A percentile compares a stretch with the other conserved stretches of the same genome.
Evolutionary conservation across 257 asterid genomes (phyloP).

Genomic region (Apocynum venetum): DNA sequence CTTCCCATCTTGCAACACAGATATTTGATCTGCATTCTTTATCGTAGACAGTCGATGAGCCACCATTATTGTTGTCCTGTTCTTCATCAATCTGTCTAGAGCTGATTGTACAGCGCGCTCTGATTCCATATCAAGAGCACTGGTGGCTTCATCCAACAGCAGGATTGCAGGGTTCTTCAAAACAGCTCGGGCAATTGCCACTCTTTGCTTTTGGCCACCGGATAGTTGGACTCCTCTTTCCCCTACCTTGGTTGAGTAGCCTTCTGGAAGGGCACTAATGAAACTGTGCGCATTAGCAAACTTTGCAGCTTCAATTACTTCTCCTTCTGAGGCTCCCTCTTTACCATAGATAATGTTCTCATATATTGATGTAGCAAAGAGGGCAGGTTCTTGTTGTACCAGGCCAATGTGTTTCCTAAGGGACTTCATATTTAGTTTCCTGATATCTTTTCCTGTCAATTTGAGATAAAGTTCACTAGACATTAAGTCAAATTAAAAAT

Average conservation of each 20-base stretch:
- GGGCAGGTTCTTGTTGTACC: conserved; percentile 98
- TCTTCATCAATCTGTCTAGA: conserved; percentile 30
- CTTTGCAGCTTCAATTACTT: conserved; percentile 87
- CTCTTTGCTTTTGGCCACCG: conserved; percentile 29
- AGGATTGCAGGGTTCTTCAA: conserved; percentile 27
- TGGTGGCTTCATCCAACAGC: conserved; percentile 32
- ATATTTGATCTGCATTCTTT: conserved; percentile 27
- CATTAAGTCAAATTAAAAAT: background rate
- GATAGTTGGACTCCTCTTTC: conserved; percentile 29
- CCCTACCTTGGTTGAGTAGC: conserved; percentile 40
- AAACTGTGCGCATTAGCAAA: conserved; percentile 83
- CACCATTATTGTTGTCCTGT: conserved; percentile 23
- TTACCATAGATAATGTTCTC: conserved; percentile 90
- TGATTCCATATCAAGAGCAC: conserved; percentile 26
- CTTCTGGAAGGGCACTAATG: conserved; percentile 82
- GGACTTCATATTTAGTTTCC: conserved; percentile 73
- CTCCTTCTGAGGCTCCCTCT: conserved; percentile 86
- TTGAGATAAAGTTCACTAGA: background rate
- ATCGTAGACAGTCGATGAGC: conserved; percentile 28
- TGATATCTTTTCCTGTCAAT: conserved; percentile 78
- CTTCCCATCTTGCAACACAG: conserved; percentile 27
- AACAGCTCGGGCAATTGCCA: conserved; percentile 29
- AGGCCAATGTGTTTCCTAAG: conserved; percentile 80
- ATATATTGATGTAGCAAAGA: conserved; percentile 81
- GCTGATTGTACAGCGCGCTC: conserved; percentile 26